Base-by-base conservation (phyloP, 371 early-diverging fungal species). In the Lichtheimia corymbifera region DNA sequence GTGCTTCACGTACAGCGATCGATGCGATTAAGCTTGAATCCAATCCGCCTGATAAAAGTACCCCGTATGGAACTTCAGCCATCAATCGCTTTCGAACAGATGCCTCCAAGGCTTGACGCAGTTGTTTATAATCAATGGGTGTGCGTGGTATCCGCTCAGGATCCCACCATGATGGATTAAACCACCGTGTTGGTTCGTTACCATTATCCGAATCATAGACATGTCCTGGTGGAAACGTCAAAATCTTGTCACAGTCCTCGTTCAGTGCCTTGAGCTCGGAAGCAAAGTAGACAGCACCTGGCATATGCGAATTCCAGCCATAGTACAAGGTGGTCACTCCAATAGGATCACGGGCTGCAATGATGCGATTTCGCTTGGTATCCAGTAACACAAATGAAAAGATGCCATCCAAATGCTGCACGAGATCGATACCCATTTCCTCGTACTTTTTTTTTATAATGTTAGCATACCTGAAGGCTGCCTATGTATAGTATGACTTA, bases 21-120 rank as follows among this genome's bases (percentile, higher is more conserved):
- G 94, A 83, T 27, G 97, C 94, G 67, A 96, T 97, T 80, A 97
- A 81, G 65, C 88, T 88, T 22, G 95, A 95, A 72, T 97, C 98
- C 64, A 97, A 81, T 43, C 98, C 98, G 61, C 98, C 98, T 53
- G 88, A 87, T 55, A 97, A 84, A 61, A 97, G 83, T 44, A 97
- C 98, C 68, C 98, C 98, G 73, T 92, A 97, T 15, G 97, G 98
- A 13, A 97, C 97, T 68, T 97, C 97, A 63, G 90, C 85, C 98
- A 97, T 97, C 69, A 97, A 82, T 62, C 97, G 83, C 85, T 97
- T 96, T 73, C 92, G 91, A 43, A 97, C 97, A 54, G 94, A 86
- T 53, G 79, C 84, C 62, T 91, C 92, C 51, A 97, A 79, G 18
- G 93, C 65, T 62, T 88, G 86, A 35, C 97, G 87, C 63, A 97